Conservation (phyloP, 805 yeast genomes). For the Starmerella geochares region DNA sequence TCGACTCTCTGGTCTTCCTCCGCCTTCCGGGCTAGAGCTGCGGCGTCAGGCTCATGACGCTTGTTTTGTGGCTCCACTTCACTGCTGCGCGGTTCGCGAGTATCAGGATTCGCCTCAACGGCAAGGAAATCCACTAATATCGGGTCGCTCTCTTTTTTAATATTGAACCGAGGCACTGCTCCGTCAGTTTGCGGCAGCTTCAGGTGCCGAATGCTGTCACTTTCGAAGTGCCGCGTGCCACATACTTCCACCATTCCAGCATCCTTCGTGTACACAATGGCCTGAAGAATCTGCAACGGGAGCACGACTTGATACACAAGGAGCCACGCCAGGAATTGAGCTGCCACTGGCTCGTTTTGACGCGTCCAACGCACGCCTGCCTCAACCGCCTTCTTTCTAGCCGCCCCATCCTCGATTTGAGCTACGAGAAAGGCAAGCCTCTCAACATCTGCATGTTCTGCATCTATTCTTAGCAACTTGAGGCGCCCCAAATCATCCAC, state of each 20-base stretch:
- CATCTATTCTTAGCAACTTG: neutral
- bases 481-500: neutral
- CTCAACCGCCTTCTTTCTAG: neutral
- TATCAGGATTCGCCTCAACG: neutral
- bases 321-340: constrained; percentile 13
- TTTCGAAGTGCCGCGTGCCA: constrained; percentile 13
- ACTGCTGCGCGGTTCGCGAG: neutral
- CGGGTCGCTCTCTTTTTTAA: neutral
- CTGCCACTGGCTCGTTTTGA: neutral
- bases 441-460: neutral
- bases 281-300: constrained; percentile 12
- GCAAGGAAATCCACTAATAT: constrained; percentile 1
- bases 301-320: constrained; percentile 9
- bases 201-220: constrained; percentile 10
- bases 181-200: neutral
- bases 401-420: neutral
- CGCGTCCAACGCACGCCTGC: neutral
- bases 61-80: neutral
- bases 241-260: constrained; percentile 1
- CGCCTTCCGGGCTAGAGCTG: neutral
- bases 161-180: neutral
- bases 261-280: constrained; percentile 2
- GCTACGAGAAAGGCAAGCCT: neutral
- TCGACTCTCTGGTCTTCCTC: neutral
- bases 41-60: too few relatives aligned